Evolutionary conservation across 371 early-diverging fungal genomes (phyloP), one percentile per base, ranked within the genome.

Genomic region (Choanephora cucurbitarum): DNA sequence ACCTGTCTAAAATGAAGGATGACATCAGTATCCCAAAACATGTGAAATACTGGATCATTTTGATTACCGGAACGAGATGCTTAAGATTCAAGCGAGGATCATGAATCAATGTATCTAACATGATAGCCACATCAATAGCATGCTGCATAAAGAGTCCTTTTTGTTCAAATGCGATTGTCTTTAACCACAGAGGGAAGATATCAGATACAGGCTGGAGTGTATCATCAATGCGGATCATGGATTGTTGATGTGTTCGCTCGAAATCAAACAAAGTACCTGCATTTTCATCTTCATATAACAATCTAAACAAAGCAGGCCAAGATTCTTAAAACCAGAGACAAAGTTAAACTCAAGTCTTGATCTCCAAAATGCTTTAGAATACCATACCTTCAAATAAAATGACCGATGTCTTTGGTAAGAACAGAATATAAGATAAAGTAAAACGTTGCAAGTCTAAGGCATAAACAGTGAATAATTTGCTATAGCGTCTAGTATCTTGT

Each of bases 111-210:
- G 72, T 68, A 41, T 77, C 74, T 28, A 77, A 47, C 52, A 72
- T 61, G 28, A 77, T 65, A 5, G 72, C 69, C 0, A 77, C 70
- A 51, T 77, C 77, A 32, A 74, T 51, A 1, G 74, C 74, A 61
- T 77, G 77, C 17, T 72, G 70, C 66, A 77, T 73, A 8, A 77
- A 52, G 3, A 65, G n/a, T 0, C 74, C 72, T 15, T 57, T 55
- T 5, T 58, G 44, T 24, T 64, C 66, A 43, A 77, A 74, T 10
- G 74, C 77, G 14, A 74, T 63, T 9, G 44, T 62, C 11, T 68
- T 58, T 15, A 77, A 46, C 77, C 77, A 77, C 2, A 37, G 47
- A 18, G 77, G 67, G 52, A 77, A 73, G 3, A 70, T 18, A n/a
- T 21, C 49, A n/a, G 52, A 37, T 3, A 73, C 32, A 22, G 41